phyloP scores from a whole-genome alignment of 108 stramenopile species.

The Conticribra weissflogii region DNA sequence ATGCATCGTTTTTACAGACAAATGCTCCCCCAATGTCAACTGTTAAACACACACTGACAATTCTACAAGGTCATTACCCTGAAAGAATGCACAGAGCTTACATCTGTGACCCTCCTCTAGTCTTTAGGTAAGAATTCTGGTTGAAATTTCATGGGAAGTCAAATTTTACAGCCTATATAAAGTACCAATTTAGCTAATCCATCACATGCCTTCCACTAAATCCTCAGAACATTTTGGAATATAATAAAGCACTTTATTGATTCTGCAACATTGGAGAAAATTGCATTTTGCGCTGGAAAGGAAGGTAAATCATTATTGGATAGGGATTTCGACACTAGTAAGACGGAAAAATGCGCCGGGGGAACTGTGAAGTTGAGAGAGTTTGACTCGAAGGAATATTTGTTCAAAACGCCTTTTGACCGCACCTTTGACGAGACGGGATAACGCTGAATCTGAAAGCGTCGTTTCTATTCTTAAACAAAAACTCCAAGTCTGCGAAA shows the following conservation, averaged over 20 bases:
- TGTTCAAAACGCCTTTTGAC: slow-evolving; percentile 64
- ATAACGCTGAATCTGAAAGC: too few relatives aligned
- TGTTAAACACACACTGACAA: slow-evolving; percentile 71
- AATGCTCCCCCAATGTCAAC: slow-evolving; percentile 84
- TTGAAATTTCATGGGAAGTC: too few relatives aligned
- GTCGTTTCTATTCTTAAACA: too few relatives aligned
- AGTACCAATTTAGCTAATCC: too few relatives aligned
- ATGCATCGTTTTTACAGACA: slow-evolving; percentile 1
- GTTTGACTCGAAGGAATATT: slow-evolving; percentile 73
- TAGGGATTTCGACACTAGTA: slow-evolving; percentile 48
- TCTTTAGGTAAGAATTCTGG: too few relatives aligned
- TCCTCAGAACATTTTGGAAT: slow-evolving; percentile 85
- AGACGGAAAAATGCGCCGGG: slow-evolving; percentile 65
- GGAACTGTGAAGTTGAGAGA: slow-evolving; percentile 48
- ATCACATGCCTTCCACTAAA: too few relatives aligned
- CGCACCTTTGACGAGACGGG: slow-evolving; percentile 67
- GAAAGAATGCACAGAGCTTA: slow-evolving; percentile 85
- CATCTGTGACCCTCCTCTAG: slow-evolving; percentile 82
- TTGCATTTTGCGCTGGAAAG: slow-evolving; percentile 68
- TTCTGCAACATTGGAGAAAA: slow-evolving; percentile 83
- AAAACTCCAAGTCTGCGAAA: too few relatives aligned
- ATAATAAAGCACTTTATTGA: slow-evolving; percentile 88
- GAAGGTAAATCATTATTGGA: slow-evolving; percentile 55
- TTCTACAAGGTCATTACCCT: slow-evolving; percentile 90
- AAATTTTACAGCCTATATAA: too few relatives aligned